Base-by-base conservation (phyloP, 2,329 filamentous ascomycete genomes). In the Sporothrix brunneoviolacea region DNA sequence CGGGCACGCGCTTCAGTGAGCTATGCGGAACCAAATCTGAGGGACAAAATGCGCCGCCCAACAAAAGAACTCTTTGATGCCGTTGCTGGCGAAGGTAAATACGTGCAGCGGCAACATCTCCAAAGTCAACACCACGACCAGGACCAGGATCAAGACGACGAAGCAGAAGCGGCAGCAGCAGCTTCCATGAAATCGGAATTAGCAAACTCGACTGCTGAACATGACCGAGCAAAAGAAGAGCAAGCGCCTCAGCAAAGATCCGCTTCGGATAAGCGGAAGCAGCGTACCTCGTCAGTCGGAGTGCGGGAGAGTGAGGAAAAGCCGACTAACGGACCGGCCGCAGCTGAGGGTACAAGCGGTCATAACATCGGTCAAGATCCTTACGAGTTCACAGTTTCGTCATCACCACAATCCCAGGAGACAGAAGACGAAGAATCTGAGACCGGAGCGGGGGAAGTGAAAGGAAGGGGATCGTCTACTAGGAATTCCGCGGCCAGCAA, bases 41-140 rank as follows among this genome's bases (percentile, higher is more conserved):
- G 85, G 55, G 85, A 84, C 62, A 93, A 93, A 69, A 91, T 93
- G 87, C 79, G 88, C 52, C 78, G 88, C 53, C 86, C 88, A 19
- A 86, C 84, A 1, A 88, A 88, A 62, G 81, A 88, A 56, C 67
- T 91, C 9, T 79, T 84, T 32, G 86, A 90, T 64, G 87, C 86
- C 1, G 86, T 91, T 13, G 68, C 76, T 10, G 81, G 78, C n/a
- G 78, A 84, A 58, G 77, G 75, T 28, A 82, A 76, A 60, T 71
- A 74, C 52, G 61, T 65, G 52, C 73, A 57, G 22, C 60, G 60
- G 32, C 54, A 58, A 5, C 50, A 28, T 8, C 36, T 32, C 9
- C 50, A 48, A 9, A 33, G 33, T 7, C 48, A 51, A 19, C 6
- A 32, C 18, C 8, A 36, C n/a, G 24, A 16, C 21, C 19, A 30